Percentiles rank a stretch among this genome's conserved stretches.
phyloP scores from a whole-genome alignment of 148 eudicot genomes.

The Rheum nobile region DNA sequence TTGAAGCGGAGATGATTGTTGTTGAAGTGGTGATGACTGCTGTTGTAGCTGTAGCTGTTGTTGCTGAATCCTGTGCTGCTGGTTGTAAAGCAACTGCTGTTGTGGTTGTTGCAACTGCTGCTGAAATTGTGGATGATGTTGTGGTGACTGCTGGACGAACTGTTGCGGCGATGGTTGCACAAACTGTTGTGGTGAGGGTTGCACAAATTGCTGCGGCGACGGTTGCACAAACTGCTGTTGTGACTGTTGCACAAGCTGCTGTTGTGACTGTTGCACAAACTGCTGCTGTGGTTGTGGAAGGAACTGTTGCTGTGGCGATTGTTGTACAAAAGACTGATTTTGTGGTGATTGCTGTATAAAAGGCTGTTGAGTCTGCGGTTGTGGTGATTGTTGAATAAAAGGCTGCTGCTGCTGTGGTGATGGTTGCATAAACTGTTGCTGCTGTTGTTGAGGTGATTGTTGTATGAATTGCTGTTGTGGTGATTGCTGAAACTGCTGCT shows the following conservation, averaged over 20 bases:
- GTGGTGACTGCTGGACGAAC: background rate
- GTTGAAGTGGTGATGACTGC: conserved; percentile 10
- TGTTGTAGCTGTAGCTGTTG: conserved; percentile 21
- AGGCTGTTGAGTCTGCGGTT: conserved; percentile 5
- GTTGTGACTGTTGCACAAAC: conserved; percentile 3
- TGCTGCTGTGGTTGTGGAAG: conserved; percentile 21
- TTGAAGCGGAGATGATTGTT: conserved; percentile 1
- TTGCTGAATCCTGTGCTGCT: conserved; percentile 2
- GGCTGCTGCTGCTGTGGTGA: conserved; percentile 15
- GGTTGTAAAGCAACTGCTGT: conserved; percentile 2
- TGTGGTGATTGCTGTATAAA: conserved; percentile 14
- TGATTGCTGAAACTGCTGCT: conserved; percentile 21
- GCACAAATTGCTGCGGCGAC: conserved; percentile 7
- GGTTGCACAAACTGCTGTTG: conserved; percentile 18
- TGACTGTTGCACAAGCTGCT: conserved; percentile 7
- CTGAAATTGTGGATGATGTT: background rate
- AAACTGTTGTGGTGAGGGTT: conserved; percentile 14
- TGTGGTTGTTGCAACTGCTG: conserved; percentile 8
- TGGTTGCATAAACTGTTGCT: conserved; percentile 14
- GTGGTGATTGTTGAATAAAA: conserved; percentile 15
- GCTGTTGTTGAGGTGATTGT: conserved; percentile 19
- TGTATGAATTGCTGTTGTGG: conserved; percentile 24
- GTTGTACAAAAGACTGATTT: conserved; percentile 22
- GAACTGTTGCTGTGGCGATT: conserved; percentile 23
- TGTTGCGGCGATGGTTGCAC: conserved; percentile 19